A percentile compares a stretch with the other conserved stretches of the same genome.
phyloP scores from a whole-genome alignment of 2,329 filamentous ascomycete genomes.

The Bipolaris oryzae region DNA sequence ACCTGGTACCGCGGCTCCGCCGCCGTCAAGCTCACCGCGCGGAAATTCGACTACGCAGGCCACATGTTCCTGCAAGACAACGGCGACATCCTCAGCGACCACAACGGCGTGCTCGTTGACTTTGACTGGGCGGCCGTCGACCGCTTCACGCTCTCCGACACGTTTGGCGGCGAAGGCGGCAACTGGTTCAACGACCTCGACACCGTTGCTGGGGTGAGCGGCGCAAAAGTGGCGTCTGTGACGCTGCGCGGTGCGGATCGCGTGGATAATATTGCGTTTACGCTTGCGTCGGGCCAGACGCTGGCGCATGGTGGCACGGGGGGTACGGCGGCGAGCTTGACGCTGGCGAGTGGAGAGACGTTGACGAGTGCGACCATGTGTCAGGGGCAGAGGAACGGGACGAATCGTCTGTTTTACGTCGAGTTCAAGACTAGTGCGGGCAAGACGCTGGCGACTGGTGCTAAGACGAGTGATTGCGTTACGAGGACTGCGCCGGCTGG shows the following conservation, averaged over 20 bases:
- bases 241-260: conserved; percentile 57
- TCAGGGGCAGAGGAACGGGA: conserved; percentile 53
- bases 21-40: conserved; percentile 56
- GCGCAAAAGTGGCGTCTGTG: conserved; percentile 49
- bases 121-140: conserved; percentile 46
- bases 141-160: conserved; percentile 38
- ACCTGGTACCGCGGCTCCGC: conserved; percentile 63
- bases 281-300: conserved; percentile 56
- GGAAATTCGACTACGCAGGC: conserved; percentile 62
- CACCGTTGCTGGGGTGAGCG: conserved; percentile 41
- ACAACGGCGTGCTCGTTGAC: conserved; percentile 67
- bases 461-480: conserved; percentile 55
- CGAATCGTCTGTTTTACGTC: conserved; percentile 63
- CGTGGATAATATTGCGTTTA: conserved; percentile 59
- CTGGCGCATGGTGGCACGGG: conserved; percentile 62
- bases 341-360: conserved; percentile 55
- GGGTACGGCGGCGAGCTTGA: conserved; percentile 53
- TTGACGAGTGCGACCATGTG: conserved; percentile 60
- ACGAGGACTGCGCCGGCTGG: conserved; percentile 56
- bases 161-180: conserved; percentile 58
- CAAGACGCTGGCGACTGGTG: conserved; percentile 54
- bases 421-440: conserved; percentile 60
- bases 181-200: conserved; percentile 63
- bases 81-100: conserved; percentile 65
- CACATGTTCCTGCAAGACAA: conserved; percentile 62